Evolutionary conservation across 139 green algal genomes (phyloP).

Genomic region (Chlorella sorokiniana): DNA sequence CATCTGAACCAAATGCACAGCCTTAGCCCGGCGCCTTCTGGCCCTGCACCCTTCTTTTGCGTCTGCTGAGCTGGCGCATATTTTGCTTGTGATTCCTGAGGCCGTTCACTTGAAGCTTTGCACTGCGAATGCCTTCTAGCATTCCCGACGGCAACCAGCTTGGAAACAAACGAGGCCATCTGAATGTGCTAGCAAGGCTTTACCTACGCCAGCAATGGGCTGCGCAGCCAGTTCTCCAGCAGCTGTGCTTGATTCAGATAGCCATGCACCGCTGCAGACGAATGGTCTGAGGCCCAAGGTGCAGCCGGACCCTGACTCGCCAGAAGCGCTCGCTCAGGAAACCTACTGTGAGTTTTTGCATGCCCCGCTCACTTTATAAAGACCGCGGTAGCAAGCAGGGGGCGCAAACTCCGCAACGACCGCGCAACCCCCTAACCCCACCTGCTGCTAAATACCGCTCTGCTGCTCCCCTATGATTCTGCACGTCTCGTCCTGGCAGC

Average conservation of each 20-base stretch:
- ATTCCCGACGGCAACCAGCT: not conserved
- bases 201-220: constrained; percentile 8
- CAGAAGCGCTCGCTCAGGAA: constrained; percentile 17
- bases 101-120: too few species aligned
- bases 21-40: too few species aligned
- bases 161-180: not conserved
- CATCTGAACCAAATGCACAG: too few species aligned
- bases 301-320: constrained; percentile 16
- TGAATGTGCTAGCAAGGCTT: not conserved
- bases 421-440: not conserved
- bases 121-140: not conserved
- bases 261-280: too few species aligned
- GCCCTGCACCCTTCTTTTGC: too few species aligned
- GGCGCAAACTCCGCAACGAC: not conserved
- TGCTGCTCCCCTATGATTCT: too few species aligned
- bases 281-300: not conserved
- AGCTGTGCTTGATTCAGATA: too few species aligned
- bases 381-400: not conserved
- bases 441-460: not conserved
- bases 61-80: not conserved
- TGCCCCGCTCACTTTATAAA: not conserved
- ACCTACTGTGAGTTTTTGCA: constrained; percentile 36
- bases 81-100: too few species aligned
- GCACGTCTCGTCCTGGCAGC: too few species aligned
- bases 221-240: constrained; percentile 17